Evolutionary conservation across 2,329 filamentous ascomycete genomes (phyloP).

Genomic region (Ophiocordyceps sinensis): DNA sequence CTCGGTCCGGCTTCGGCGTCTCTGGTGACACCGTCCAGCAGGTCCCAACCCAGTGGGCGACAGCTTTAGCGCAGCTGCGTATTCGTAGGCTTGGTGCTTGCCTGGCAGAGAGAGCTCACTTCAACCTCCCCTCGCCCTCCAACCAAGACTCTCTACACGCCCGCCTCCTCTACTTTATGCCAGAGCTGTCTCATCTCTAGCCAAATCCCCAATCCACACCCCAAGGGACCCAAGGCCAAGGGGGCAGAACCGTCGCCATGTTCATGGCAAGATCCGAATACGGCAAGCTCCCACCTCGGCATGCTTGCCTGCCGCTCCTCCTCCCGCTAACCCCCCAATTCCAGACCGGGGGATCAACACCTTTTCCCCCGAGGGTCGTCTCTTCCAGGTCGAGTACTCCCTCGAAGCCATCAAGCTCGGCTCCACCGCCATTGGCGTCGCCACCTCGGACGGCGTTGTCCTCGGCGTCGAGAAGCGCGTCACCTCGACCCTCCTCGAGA

Average conservation of each 20-base stretch:
- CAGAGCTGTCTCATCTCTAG: neutral
- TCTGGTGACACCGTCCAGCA: neutral
- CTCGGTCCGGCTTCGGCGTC: neutral
- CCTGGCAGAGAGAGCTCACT: neutral
- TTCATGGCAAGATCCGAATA: conserved; percentile 99
- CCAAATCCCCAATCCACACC: neutral
- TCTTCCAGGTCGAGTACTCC: conserved; percentile 99
- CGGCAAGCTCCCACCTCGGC: conserved; percentile 45
- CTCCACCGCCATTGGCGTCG: conserved; percentile 94
- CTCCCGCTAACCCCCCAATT: conserved; percentile 6
- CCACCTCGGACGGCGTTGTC: conserved; percentile 87
- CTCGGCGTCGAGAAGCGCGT: conserved; percentile 98
- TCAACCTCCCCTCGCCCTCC: neutral
- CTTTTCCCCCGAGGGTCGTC: conserved; percentile 97
- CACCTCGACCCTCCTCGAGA: conserved; percentile 92
- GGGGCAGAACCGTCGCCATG: conserved; percentile 50
- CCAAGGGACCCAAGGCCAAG: conserved; percentile 4
- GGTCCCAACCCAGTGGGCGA: neutral
- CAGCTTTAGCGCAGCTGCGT: conserved; percentile 14
- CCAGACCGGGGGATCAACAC: conserved; percentile 99
- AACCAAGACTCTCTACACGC: neutral
- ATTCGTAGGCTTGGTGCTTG: conserved; percentile 26
- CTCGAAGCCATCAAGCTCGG: conserved; percentile 99
- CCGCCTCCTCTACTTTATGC: neutral
- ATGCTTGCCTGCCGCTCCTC: conserved; percentile 7